Evolutionary conservation across 2,329 filamentous ascomycete genomes (phyloP).

Genomic region (Penicillium sp.): DNA sequence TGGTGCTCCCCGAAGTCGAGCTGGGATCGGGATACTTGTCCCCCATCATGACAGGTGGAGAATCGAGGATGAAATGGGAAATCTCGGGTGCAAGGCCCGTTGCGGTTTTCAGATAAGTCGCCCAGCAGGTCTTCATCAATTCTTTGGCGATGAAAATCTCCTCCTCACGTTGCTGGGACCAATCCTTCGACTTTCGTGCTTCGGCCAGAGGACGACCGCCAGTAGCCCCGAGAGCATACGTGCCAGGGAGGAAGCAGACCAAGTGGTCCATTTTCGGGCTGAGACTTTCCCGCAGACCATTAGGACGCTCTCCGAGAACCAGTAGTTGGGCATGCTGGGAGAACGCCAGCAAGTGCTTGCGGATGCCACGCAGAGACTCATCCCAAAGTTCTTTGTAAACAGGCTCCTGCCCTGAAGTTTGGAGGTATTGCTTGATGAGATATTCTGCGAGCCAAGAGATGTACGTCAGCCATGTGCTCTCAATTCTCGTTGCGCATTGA

Average conservation of each 20-base stretch:
- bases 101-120: conserved; percentile 85
- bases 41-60: conserved; percentile 54
- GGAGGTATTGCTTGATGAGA: conserved; percentile 95
- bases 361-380: conserved; percentile 74
- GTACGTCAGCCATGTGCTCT: too few relatives aligned
- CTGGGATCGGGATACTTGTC: conserved; percentile 33
- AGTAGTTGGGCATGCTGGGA: conserved; percentile 73
- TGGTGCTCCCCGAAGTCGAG: conserved; percentile 29
- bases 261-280: conserved; percentile 96
- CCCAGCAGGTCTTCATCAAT: conserved; percentile 95
- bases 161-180: conserved; percentile 73
- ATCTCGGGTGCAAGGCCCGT: conserved; percentile 95
- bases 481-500: too few relatives aligned
- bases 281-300: conserved; percentile 60
- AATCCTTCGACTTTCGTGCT: conserved; percentile 64
- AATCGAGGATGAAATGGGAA: conserved; percentile 74
- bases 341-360: conserved; percentile 89
- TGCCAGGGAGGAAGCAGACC: conserved; percentile 95
- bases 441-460: conserved; percentile 58
- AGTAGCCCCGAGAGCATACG: conserved; percentile 83
- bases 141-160: conserved; percentile 84
- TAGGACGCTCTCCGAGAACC: conserved; percentile 80
- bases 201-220: conserved; percentile 68
- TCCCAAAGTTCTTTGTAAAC: conserved; percentile 92
- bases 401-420: conserved; percentile 79